Evolutionary conservation across 2,329 filamentous ascomycete species (phyloP), one percentile per base, ranked within the genome.

Genomic region (Aaosphaeria arxii): DNA sequence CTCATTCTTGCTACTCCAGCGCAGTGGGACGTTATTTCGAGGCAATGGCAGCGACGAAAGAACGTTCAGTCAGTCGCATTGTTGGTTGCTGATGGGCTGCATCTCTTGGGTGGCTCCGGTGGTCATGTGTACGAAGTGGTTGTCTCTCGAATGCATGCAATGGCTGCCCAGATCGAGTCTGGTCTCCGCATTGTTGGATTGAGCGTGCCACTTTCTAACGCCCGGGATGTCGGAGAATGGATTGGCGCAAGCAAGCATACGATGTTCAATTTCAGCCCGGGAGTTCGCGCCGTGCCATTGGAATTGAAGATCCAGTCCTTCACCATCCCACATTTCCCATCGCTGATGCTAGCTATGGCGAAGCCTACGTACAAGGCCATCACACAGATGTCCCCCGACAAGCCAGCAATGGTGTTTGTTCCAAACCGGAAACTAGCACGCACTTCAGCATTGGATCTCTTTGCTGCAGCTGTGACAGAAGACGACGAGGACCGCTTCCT

Each of bases 331-430:
- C 95, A 99, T 67, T 96, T 96, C 75, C 95, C 94, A 4, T 97
- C 94, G 7, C 80, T 99, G 38, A 99, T 99, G 94, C 82, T 99
- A 58, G 91, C 94, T 11, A 99, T 99, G 94, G 90, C 91, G 11
- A 92, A 95, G 70, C 95, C 95, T 17, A 87, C 90, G 1, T 97
- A 96, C 69, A 78, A 89, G 51, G 88, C 92, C 2, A 89, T 99
- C 57, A 82, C 90, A 3, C 90, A 95, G 62, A 82, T 95, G 68
- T 95, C 94, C 5, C 77, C 89, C 0, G 86, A 95, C 54, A 94
- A 96, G 73, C 91, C 92, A 30, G 87, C 91, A 1, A 84, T 99
- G 61, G 78, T 96, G 6, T 99, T 97, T 59, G 89, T 97, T 32
- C 91, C 94, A 0, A 95, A 82, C 65, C 84, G 95, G 54, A 99